phyloP scores from a whole-genome alignment of 257 asterid genomes.

The Solanum sitiens region DNA sequence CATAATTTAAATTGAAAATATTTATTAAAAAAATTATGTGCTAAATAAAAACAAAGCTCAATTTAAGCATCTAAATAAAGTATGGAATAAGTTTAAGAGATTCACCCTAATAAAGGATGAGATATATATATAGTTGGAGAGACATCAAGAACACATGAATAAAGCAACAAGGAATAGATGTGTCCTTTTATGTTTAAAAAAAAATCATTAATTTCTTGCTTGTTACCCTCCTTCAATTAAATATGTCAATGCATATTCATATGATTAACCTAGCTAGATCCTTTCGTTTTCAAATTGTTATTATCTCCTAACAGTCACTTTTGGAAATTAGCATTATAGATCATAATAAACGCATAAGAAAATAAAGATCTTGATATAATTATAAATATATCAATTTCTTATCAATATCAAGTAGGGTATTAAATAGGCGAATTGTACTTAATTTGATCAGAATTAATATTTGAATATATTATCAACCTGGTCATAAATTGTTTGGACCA shows the following conservation, averaged over 20 bases:
- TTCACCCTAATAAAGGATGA: not conserved
- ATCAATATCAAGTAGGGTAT: not conserved
- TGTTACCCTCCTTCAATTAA: not conserved
- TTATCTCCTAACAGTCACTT: not conserved
- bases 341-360: not conserved
- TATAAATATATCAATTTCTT: not conserved
- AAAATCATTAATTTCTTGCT: not conserved
- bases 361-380: not conserved
- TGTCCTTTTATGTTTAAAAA: not conserved
- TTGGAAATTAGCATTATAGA: not conserved
- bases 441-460: not conserved
- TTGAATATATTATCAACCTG: not conserved
- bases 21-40: no score
- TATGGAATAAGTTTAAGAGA: not conserved
- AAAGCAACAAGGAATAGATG: not conserved
- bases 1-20: no score
- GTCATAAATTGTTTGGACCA: not conserved
- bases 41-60: no score
- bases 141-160: not conserved
- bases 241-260: not conserved
- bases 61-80: no score
- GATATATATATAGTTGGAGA: not conserved
- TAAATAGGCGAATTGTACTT: not conserved
- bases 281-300: not conserved
- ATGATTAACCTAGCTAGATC: not conserved